Evolutionary conservation across 2,329 filamentous ascomycete species (phyloP).

Genomic region (Cladophialophora psammophila): DNA sequence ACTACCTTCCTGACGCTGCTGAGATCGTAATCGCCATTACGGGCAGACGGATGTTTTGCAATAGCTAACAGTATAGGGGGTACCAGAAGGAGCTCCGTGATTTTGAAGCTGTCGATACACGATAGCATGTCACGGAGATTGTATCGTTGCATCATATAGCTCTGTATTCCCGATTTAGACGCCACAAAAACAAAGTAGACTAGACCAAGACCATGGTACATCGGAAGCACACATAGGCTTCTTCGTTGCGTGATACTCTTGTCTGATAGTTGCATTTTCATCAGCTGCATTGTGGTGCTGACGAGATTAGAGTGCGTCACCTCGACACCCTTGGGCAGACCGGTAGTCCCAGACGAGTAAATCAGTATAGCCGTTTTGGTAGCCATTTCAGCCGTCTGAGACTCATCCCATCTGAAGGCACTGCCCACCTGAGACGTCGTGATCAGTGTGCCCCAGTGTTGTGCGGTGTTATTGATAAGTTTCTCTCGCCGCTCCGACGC

Average conservation of each 20-base stretch:
- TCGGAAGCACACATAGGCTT: constrained; percentile 21
- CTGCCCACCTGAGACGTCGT: not conserved
- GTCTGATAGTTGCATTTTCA: constrained; percentile 33
- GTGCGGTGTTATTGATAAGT: not conserved
- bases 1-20: constrained; percentile 23
- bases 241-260: not conserved
- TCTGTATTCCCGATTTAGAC: constrained; percentile 14
- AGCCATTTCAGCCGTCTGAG: not conserved
- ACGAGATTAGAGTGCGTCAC: constrained; percentile 21
- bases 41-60: constrained; percentile 26
- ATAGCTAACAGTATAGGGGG: constrained; percentile 59
- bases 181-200: constrained; percentile 18
- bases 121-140: constrained; percentile 16
- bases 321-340: constrained; percentile 68
- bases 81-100: constrained; percentile 63
- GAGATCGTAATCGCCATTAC: constrained; percentile 18
- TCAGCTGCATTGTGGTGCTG: constrained; percentile 36
- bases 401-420: constrained; percentile 20
- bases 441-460: constrained; percentile 21
- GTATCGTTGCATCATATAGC: constrained; percentile 24
- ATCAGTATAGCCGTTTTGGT: constrained; percentile 67
- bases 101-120: constrained; percentile 49
- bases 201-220: constrained; percentile 27
- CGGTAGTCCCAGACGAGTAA: constrained; percentile 79
- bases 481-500: constrained; percentile 5